Evolutionary conservation across 441 rosid species (phyloP), one percentile per base, ranked within the genome.

Genomic region (Isatis lusitanica): DNA sequence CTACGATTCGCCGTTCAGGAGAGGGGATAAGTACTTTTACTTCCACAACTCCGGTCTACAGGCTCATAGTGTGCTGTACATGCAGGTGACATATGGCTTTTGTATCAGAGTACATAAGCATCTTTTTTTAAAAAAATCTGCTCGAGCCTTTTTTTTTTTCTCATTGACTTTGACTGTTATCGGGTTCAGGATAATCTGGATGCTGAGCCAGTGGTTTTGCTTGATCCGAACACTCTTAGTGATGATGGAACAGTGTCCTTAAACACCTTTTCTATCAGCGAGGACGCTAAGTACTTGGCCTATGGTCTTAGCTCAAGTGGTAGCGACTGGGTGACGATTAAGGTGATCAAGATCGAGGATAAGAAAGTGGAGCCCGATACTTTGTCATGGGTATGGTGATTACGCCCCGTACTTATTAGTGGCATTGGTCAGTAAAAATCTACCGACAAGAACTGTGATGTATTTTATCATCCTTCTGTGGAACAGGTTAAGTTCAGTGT

Each of bases 221-320:
- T 96, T 57, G 97, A 96, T 81, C 99, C 97, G 4, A 96, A 96
- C 78, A 58, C 76, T 35, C 92, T 96, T 1, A 88, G 98, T 38
- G 86, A 84, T 39, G 99, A 96, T 73, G 97, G 98, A 75, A 93
- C 98, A 1, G 94, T 91, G 39, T 67, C 97, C 12, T 76, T 91
- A 52, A 86, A 52, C 73, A 85, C 79, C 0, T 15, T 83, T 66
- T 76, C 90, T 11, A 80, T 91, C 5, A 91, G 99, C 35, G 83
- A 90, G 87, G 96, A 93, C 68, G 95, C 87, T 9, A 87, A 86
- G 78, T 86, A 85, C 78, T 66, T 91, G 81, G 97, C 97, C 0
- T 90, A 90, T 50, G 97, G 89, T 60, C 90, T 96, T 71, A 91
- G 99, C 77, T 74, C 94, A 0, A 96, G 94, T 64, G 98, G 99